These are phyloP conservation scores for Auxenochlorella protothecoides DNA, from an alignment of 139 green algal genomes.

Conservation along the genomic window DNA sequence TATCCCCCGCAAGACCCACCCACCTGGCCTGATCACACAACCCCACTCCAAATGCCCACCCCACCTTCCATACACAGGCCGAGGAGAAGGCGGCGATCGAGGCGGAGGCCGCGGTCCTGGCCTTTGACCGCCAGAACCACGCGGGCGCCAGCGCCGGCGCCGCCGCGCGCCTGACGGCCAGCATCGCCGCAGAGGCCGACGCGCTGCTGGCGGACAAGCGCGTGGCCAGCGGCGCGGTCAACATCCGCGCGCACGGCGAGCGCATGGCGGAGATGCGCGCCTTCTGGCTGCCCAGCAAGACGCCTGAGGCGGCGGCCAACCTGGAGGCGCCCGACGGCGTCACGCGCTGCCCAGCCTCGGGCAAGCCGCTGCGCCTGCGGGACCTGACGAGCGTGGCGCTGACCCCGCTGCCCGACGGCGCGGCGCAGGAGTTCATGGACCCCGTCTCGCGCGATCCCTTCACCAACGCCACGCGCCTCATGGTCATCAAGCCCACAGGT, in stretches of 20 bases:
- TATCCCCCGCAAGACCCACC: too few species aligned
- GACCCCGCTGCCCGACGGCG: conserved; percentile 41
- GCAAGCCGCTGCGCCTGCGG: conserved; percentile 76
- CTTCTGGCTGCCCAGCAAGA: conserved; percentile 70
- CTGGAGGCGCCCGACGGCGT: conserved; percentile 58
- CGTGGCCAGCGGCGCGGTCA: conserved; percentile 28
- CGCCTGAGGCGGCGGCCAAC: conserved; percentile 27
- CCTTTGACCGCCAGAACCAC: conserved; percentile 81
- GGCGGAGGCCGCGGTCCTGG: conserved; percentile 51
- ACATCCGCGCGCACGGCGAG: conserved; percentile 63
- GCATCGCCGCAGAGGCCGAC: conserved; percentile 37
- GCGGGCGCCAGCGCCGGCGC: conserved; percentile 52
- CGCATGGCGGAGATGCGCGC: conserved; percentile 58
- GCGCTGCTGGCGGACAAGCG: conserved; percentile 33
- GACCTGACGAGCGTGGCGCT: conserved; percentile 43
- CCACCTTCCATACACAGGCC: conserved; percentile 1
- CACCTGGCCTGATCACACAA: too few species aligned
- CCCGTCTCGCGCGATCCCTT: conserved; percentile 77
- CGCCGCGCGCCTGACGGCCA: conserved; percentile 14
- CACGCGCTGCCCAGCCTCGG: conserved; percentile 68
- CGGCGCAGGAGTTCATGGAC: conserved; percentile 62
- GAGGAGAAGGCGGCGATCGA: conserved; percentile 47
- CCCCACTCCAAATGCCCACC: neutral
- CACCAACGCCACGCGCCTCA: conserved; percentile 65
- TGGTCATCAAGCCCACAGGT: conserved; percentile 70